These are phyloP conservation scores for Lentinula detonsa DNA, from an alignment of 768 basidiomycete genomes.

Conservation along the genomic window DNA sequence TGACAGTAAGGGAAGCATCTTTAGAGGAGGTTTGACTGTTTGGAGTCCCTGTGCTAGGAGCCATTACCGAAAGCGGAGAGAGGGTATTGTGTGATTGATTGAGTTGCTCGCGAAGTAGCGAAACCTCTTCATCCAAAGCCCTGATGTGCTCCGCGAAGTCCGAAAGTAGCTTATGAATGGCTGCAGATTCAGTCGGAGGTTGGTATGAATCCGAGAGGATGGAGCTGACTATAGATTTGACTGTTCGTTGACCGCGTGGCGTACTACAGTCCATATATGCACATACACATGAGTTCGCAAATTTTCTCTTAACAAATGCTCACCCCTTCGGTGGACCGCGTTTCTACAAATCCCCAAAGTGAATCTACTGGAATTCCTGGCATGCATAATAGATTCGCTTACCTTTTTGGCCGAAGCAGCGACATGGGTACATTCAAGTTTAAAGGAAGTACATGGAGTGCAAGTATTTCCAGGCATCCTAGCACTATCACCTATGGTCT, in stretches of 20 bases:
- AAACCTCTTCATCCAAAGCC: neutral
- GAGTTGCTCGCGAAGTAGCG: neutral
- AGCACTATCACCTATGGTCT: slow-evolving; percentile 32
- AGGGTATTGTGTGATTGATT: neutral
- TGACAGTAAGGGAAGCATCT: neutral
- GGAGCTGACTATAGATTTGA: neutral
- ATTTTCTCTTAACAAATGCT: slow-evolving; percentile 4
- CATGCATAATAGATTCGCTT: neutral
- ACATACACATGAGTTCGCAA: slow-evolving; percentile 15
- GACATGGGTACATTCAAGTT: slow-evolving; percentile 31
- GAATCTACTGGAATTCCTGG: neutral
- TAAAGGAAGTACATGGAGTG: slow-evolving; percentile 30
- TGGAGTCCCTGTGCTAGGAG: neutral
- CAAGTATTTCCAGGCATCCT: slow-evolving; percentile 30
- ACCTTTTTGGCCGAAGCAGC: slow-evolving; percentile 31
- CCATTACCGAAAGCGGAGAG: neutral
- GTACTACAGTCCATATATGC: slow-evolving; percentile 14
- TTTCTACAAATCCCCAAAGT: slow-evolving; percentile 21
- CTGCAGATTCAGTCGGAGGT: neutral
- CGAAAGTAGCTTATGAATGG: neutral
- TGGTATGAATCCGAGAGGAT: neutral
- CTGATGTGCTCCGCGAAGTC: neutral
- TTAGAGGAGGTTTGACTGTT: neutral
- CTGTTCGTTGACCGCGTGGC: slow-evolving; percentile 19
- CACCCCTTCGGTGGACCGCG: slow-evolving; percentile 33